Evolutionary conservation across 106 monocot species (phyloP).

Genomic region (Vanilla planifolia): DNA sequence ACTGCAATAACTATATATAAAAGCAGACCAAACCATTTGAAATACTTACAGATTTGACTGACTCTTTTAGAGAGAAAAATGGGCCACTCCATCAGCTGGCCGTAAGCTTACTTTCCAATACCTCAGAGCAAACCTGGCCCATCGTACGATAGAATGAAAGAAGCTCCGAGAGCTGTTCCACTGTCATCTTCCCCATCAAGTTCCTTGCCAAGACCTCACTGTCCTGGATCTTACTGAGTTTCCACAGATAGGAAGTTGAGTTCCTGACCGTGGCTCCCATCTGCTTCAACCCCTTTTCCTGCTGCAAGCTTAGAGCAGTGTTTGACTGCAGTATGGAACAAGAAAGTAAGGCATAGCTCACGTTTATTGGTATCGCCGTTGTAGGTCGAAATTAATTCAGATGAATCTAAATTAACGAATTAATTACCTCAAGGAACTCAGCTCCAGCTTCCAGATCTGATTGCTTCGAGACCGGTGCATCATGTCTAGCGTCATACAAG

Average conservation of each 20-base stretch:
- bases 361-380: no score
- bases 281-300: slow-evolving; percentile 87
- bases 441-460: slow-evolving; percentile 54
- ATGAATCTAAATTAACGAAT: no score
- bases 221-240: slow-evolving; percentile 48
- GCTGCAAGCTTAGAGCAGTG: slow-evolving; percentile 58
- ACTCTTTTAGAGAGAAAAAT: no score
- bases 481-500: slow-evolving; percentile 29
- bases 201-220: slow-evolving; percentile 47
- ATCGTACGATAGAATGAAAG: slow-evolving; percentile 77
- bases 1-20: no score
- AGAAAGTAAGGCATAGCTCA: background rate
- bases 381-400: no score
- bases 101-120: slow-evolving; percentile 48
- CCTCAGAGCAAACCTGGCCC: slow-evolving; percentile 67
- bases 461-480: slow-evolving; percentile 17
- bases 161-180: slow-evolving; percentile 71
- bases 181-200: slow-evolving; percentile 68
- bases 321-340: slow-evolving; percentile 44
- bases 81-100: background rate
- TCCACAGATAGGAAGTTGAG: slow-evolving; percentile 50
- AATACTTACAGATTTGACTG: no score
- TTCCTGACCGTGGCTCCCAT: slow-evolving; percentile 97
- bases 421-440: slow-evolving; percentile 66
- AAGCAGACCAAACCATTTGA: no score